Conservation (phyloP, 106 monocot genomes). For the Acanthochlamys bracteata region DNA sequence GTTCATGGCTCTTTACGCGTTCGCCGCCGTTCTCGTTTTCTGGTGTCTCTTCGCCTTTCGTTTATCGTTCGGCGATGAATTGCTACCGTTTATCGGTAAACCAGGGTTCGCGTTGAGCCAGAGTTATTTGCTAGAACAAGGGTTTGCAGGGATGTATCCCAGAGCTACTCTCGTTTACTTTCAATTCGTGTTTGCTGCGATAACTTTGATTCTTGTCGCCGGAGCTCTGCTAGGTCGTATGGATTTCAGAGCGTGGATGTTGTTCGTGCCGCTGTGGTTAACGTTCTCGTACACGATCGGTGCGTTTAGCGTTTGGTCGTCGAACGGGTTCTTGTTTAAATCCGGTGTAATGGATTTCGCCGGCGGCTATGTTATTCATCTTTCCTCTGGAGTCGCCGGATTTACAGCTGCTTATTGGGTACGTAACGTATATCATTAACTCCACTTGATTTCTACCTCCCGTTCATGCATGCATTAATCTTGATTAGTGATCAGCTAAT, state of each 20-base stretch:
- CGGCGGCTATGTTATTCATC: not conserved
- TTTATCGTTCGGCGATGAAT: slow-evolving; percentile 55
- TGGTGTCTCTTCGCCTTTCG: slow-evolving; percentile 49
- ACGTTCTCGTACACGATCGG: slow-evolving; percentile 49
- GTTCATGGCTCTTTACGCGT: slow-evolving; percentile 55
- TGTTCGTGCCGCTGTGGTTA: slow-evolving; percentile 56
- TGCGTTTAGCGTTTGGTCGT: slow-evolving; percentile 42
- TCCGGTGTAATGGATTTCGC: slow-evolving; percentile 4
- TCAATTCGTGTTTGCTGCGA: slow-evolving; percentile 50
- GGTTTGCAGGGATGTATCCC: slow-evolving; percentile 31
- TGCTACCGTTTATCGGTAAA: slow-evolving; percentile 53
- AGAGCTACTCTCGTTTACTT: slow-evolving; percentile 60
- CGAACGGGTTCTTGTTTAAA: slow-evolving; percentile 39
- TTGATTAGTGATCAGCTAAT: too few relatives aligned
- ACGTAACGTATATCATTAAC: too few relatives aligned
- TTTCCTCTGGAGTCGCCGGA: slow-evolving; percentile 28
- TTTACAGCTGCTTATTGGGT: slow-evolving; percentile 46
- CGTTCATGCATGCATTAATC: too few relatives aligned
- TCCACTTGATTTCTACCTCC: too few relatives aligned
- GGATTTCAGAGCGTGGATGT: slow-evolving; percentile 51
- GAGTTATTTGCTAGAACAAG: slow-evolving; percentile 30
- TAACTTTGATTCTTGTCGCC: slow-evolving; percentile 41
- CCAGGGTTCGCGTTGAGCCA: slow-evolving; percentile 34
- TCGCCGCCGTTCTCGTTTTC: slow-evolving; percentile 46
- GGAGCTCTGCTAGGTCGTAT: slow-evolving; percentile 51